Base-by-base conservation (phyloP, 768 basidiomycete species). In the Mycena leptocephala region DNA sequence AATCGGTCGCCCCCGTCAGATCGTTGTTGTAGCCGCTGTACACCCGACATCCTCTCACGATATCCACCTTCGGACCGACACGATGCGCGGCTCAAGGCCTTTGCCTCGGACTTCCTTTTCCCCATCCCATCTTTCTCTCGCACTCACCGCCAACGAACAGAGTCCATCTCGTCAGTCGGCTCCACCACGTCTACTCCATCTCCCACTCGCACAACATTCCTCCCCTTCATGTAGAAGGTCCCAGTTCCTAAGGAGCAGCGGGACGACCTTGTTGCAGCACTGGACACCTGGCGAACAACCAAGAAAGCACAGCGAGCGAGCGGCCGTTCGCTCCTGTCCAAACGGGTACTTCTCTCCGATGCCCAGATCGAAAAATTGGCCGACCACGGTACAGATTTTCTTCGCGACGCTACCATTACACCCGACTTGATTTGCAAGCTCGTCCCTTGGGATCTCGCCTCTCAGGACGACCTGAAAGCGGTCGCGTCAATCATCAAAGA, bases 391-490 rank as follows among this genome's bases (percentile, higher is more conserved):
- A 8, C 18, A 18, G 69, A 59, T 24, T 70, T 70, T 26, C 69
- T 70, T 24, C 69, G 56, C 5, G 69, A 33, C 30, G 32, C 55
- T 32, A 48, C 43, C 5, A 32, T 70, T 3, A 43, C 68, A 2
- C 68, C 68, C 5, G 68, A 69, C 14, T 46, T 69, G 16, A 69
- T 59, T n/a, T 69, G 68, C 69, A 70, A 70, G 69, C 30, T 70
- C 10, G 69, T 59, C 1, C 69, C 56, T 13, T 61, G 37, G 41
- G 58, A 70, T 41, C 41, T 70, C 22, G 56, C 58, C 1, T 70
- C 69, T 3, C 39, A n/a, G 26, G 58, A 59, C 1, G 69, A 70
- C 16, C 28, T 70, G 18, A 59, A 43, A 48, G 69, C 56, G 20
- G 28, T 70, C 30, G 69, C 69, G 5, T 43, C 58, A 10, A n/a